These are phyloP conservation scores for Melampsora larici-populina DNA, from an alignment of 1,284 basidiomycete genomes.

Conservation along the genomic window DNA sequence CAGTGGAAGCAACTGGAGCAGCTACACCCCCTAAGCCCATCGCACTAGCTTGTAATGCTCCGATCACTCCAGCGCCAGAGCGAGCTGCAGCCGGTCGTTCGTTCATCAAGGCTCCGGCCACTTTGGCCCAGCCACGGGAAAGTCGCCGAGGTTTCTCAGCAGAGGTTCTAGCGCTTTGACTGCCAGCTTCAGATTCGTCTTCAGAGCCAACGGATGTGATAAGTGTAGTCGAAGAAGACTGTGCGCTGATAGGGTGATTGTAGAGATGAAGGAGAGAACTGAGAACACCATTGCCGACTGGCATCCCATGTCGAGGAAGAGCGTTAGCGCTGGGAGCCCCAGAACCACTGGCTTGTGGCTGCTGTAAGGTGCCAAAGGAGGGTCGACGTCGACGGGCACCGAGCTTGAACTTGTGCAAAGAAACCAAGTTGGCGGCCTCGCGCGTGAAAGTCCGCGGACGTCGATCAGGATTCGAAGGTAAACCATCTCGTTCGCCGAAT, in stretches of 20 bases:
- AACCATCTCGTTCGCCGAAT: slow-evolving; percentile 40
- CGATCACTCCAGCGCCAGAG: slow-evolving; percentile 35
- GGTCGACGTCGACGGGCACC: not conserved
- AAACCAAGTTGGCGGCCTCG: slow-evolving; percentile 40
- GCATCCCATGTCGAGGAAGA: slow-evolving; percentile 1
- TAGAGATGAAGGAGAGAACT: slow-evolving; percentile 38
- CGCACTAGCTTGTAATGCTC: slow-evolving; percentile 40
- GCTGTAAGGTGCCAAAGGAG: not conserved
- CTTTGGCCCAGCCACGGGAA: not conserved
- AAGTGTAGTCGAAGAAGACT: slow-evolving; percentile 35
- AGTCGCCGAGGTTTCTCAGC: not conserved
- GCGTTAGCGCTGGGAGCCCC: not conserved
- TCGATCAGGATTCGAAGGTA: slow-evolving; percentile 37
- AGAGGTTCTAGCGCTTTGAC: not conserved
- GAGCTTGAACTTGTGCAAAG: slow-evolving; percentile 39
- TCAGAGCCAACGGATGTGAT: slow-evolving; percentile 31
- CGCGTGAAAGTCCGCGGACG: slow-evolving; percentile 38
- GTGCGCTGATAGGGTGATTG: slow-evolving; percentile 32
- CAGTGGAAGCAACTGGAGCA: slow-evolving; percentile 16
- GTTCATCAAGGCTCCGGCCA: slow-evolving; percentile 3
- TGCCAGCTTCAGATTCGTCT: slow-evolving; percentile 24
- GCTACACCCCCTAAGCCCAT: slow-evolving; percentile 39
- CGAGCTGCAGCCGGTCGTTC: slow-evolving; percentile 17
- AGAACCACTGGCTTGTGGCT: not conserved
- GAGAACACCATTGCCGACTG: slow-evolving; percentile 33